These are phyloP conservation scores for Candida morakotiae DNA, from an alignment of 805 yeast species.

Conservation along the genomic window DNA sequence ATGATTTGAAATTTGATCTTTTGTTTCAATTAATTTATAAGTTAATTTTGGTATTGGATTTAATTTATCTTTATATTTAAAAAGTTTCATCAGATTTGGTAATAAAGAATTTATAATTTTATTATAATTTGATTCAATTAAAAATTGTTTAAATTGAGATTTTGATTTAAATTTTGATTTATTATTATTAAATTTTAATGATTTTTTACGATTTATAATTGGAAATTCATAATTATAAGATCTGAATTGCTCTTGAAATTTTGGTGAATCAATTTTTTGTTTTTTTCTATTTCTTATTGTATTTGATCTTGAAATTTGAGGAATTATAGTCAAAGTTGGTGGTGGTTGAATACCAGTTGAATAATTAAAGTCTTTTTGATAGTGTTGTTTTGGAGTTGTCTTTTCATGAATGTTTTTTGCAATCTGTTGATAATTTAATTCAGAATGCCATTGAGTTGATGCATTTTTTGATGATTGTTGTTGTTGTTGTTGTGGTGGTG, in stretches of 20 bases:
- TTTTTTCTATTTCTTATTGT: conserved; percentile 27
- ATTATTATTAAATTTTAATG: conserved; percentile 25
- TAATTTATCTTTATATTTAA: conserved; percentile 13
- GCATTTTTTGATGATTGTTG: neutral
- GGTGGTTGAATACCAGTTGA: conserved; percentile 5
- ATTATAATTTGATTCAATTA: conserved; percentile 15
- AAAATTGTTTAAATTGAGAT: conserved; percentile 18
- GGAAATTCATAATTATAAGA: conserved; percentile 19
- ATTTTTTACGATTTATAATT: conserved; percentile 29
- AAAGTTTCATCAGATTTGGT: conserved; percentile 26
- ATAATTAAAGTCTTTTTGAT: too few relatives aligned
- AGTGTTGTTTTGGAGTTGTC: neutral
- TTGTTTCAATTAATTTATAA: neutral
- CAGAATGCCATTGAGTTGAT: conserved; percentile 5
- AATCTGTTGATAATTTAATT: conserved; percentile 1
- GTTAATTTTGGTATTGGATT: conserved; percentile 13
- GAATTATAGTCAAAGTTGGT: conserved; percentile 25
- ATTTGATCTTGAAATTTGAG: conserved; percentile 27
- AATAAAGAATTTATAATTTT: conserved; percentile 22
- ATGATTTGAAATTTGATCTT: neutral
- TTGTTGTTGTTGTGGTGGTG: neutral
- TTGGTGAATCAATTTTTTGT: conserved; percentile 26
- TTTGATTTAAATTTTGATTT: conserved; percentile 15
- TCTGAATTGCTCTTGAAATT: conserved; percentile 16
- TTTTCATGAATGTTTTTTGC: conserved; percentile 3